Base-by-base conservation (phyloP, 306 rosid genomes). In the Dalbergia cultrata region DNA sequence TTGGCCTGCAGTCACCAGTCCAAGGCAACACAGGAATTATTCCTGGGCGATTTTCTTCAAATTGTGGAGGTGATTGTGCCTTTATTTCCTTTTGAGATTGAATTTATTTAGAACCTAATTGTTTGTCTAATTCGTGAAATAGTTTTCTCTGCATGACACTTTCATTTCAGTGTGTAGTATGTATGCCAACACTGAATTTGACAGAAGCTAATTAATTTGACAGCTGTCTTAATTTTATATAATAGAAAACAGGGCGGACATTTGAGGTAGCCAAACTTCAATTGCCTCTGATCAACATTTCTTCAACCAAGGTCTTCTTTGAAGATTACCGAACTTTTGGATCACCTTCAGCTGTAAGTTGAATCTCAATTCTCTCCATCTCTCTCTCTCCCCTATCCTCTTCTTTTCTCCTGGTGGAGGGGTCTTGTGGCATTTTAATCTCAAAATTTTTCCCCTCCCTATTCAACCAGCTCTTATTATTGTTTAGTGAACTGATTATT, bases 281-380 rank as follows among this genome's bases (percentile, higher is more conserved):
- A 78, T 82, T 96, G 84, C 99, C 99, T 54, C 88, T 87, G 83
- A 87, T 96, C 81, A 93, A 92, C 84, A 78, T 89, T 66, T 88
- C 99, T 57, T 90, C 97, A 2, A 92, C 93, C 76, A 90, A 88
- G 91, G 88, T 96, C 71, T 65, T 90, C 72, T 93, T 84, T 77
- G 99, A 96, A 85, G 99, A 96, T 81, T 86, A 92, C 85, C 97
- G 97, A 74, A 96, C 99, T 52, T 96, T 88, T 90, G 98, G 97
- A 71, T 90, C 97, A n/a, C 76, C 89, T 72, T 84, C 91, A 50
- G 97, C 91, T 78, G 99, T 96, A 86, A 95, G 99, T 91, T 85
- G 56, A 79, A 63, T 71, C 35, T 70, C 14, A 41, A 3, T 63
- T 81, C 67, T 72, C 57, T 5, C 57, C 6, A 16, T 5, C 56